Evolutionary conservation across 441 rosid genomes (phyloP), one percentile per base, ranked within the genome.

Genomic region (Adansonia rubrostipa): DNA sequence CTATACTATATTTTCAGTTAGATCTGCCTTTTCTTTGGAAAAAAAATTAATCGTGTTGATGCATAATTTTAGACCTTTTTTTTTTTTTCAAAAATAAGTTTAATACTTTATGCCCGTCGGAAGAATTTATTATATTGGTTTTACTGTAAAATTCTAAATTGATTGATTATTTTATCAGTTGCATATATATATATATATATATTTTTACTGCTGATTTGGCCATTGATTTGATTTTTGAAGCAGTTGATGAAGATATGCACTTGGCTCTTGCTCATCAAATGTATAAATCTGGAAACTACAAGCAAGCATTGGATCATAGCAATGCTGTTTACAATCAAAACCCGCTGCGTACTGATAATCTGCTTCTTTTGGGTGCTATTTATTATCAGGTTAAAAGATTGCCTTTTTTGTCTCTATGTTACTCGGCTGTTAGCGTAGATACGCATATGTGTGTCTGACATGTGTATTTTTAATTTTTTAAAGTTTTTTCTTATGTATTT

Each of bases 321-420:
- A 89, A 74, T 85, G 71, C 88, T 81, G 91, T 95, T 80, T 95
- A 97, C 61, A 93, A 92, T 63, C 92, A 91, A 79, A 93, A 78
- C 72, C 93, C 98, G 0, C 81, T 87, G 60, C 95, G 97, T 17
- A 93, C 99, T n/a, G 99, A 97, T 86, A 97, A 97, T 80, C 98
- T 97, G 81, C 96, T 97, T 80, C 97, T 97, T 77, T 56, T 95
- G 83, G 99, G 99, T 80, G 99, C 99, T 77, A 90, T 92, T 48
- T 92, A 90, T 85, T 97, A 93, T 84, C 99, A 95, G 98, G 99
- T 97, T 76, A 69, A 4, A 50, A 70, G 9, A n/a, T 22, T 75
- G 20, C 69, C 48, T 73, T 22, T 24, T 61, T 36, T 36, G 42
- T 36, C 33, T 36, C 42, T 36, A 36, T 36, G 42, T 36, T 36